Evolutionary conservation across 768 basidiomycete species (phyloP), one percentile per base, ranked within the genome.

Genomic region (Rickenella mellea): DNA sequence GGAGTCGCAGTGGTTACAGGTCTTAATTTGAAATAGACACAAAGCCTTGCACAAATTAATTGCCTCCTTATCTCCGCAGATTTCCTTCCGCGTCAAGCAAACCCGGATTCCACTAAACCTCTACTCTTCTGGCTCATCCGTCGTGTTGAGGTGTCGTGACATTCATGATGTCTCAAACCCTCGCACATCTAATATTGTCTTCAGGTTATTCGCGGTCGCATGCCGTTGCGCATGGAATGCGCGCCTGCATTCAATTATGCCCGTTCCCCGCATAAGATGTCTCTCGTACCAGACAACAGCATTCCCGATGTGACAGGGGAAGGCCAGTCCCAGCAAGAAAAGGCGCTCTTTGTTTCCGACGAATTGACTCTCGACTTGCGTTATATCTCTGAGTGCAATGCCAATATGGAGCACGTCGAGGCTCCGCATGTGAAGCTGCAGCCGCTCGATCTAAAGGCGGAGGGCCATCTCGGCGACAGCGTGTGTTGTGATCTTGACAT

Each of bases 161-260:
- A 17, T 7, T 33, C 24, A 17, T 6, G 30, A 4, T 21, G 27
- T n/a, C 31, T 8, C 39, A 27, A 29, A 40, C 24, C 30, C n/a
- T 30, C 10, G 11, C 15, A 28, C 15, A 5, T 33, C 19, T 40
- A 33, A 24, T 44, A 27, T 32, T 43, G 10, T 35, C 4, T 48
- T 5, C 59, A 84, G 68, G 83, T 88, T 45, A 77, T 97, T 49
- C 83, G 94, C 14, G 94, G 94, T 1, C 71, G 57, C 6, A 66
- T 96, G 25, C 80, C 87, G 0, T 68, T 94, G 41, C 70, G 76
- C 44, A 72, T 97, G 60, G 88, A 98, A 64, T 92, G 89, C 52
- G 90, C 89, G 0, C 94, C 94, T 0, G 94, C 92, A 0, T 99
- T 99, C 76, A 83, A 96, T 60, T 99, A 99, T 53, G 92, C 90